These are phyloP conservation scores for Hymenochaete sp. DNA, from an alignment of 1,284 basidiomycete species.

Conservation along the genomic window DNA sequence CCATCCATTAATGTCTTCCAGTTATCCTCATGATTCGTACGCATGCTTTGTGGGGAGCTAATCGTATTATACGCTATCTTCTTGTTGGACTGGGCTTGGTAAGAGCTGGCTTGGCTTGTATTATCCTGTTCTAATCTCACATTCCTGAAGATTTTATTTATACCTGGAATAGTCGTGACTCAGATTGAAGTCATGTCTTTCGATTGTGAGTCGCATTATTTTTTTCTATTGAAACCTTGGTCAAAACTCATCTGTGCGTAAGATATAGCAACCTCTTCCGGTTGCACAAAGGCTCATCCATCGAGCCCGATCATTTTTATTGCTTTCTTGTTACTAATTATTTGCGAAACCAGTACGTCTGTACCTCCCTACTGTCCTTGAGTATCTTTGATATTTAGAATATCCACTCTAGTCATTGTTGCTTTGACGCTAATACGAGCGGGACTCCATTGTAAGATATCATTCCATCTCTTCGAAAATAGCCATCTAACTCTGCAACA, in stretches of 20 bases:
- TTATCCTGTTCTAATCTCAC: conserved; percentile 35
- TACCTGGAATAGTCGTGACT: conserved; percentile 28
- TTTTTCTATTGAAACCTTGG: neutral
- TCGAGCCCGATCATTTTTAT: conserved; percentile 31
- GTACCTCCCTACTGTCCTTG: neutral
- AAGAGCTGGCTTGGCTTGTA: conserved; percentile 15
- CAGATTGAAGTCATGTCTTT: conserved; percentile 29
- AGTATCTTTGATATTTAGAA: neutral
- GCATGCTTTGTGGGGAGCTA: conserved; percentile 12
- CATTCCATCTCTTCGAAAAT: neutral
- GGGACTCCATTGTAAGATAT: conserved; percentile 30
- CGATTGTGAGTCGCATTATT: conserved; percentile 25
- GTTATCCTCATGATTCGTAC: conserved; percentile 16
- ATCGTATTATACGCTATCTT: conserved; percentile 8
- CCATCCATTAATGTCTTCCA: neutral
- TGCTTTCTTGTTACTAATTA: conserved; percentile 32
- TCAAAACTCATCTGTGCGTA: neutral
- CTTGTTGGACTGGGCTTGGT: conserved; percentile 8
- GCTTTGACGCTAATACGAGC: conserved; percentile 32
- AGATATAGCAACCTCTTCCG: conserved; percentile 3
- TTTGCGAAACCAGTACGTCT: conserved; percentile 34
- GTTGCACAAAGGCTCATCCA: conserved; percentile 10
- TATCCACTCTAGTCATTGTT: conserved; percentile 32
- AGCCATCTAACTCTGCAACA: conserved; percentile 3
- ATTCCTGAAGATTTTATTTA: conserved; percentile 27